phyloP scores from a whole-genome alignment of 768 basidiomycete species.

The Fomitopsis serialis region DNA sequence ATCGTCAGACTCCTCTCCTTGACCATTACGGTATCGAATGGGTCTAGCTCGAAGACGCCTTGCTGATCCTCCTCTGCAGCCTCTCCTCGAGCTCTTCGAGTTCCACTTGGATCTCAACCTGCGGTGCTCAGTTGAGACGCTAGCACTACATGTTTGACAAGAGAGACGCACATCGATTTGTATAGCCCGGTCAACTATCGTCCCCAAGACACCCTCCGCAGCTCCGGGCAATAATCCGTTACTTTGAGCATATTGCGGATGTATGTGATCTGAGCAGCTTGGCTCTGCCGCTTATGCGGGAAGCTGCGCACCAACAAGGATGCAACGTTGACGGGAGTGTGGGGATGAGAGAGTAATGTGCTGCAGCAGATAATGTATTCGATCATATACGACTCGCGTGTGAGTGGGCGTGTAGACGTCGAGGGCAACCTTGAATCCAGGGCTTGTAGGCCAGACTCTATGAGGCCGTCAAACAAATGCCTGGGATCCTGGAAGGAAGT shows the following conservation, averaged over 20 bases:
- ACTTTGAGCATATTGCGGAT: constrained; percentile 84
- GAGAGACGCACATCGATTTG: constrained; percentile 80
- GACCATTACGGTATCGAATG: constrained; percentile 80
- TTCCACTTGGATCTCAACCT: constrained; percentile 98
- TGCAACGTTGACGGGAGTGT: constrained; percentile 85
- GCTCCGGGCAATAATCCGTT: constrained; percentile 82
- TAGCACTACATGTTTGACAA: too few species aligned
- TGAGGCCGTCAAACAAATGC: constrained; percentile 2
- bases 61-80: constrained; percentile 43
- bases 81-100: constrained; percentile 84
- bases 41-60: constrained; percentile 70
- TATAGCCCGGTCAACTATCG: constrained; percentile 89
- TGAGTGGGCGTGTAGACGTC: constrained; percentile 64
- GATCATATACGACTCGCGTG: constrained; percentile 81
- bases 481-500: constrained; percentile 1
- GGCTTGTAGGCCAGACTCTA: constrained; percentile 71
- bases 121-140: too few species aligned
- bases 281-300: constrained; percentile 88
- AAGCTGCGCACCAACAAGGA: constrained; percentile 81
- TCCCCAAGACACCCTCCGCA: constrained; percentile 79
- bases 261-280: constrained; percentile 77
- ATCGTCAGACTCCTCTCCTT: constrained; percentile 60
- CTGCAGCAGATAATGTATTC: constrained; percentile 79
- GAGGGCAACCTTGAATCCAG: constrained; percentile 54
- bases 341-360: constrained; percentile 87